phyloP scores from a whole-genome alignment of 1,284 basidiomycete species.

The Stygiomarasmius scandens region DNA sequence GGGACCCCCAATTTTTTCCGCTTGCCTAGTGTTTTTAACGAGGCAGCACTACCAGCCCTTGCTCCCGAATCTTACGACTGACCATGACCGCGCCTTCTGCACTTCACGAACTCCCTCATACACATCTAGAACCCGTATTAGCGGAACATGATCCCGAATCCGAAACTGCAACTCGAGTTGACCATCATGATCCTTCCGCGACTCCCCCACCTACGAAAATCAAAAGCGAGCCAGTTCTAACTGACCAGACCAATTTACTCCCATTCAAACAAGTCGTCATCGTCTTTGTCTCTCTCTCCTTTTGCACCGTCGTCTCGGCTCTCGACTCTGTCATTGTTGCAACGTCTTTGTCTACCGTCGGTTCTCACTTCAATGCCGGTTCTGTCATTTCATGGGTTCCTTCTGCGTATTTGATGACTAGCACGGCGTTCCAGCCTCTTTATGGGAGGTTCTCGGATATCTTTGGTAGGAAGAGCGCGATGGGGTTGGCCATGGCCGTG shows the following conservation, averaged over 20 bases:
- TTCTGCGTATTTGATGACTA: constrained; percentile 65
- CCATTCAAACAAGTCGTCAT: constrained; percentile 67
- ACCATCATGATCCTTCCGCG: no score
- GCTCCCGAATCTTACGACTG: no score
- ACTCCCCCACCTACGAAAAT: background rate
- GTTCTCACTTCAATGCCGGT: constrained; percentile 68
- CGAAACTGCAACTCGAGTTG: no score
- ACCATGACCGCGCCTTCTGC: no score
- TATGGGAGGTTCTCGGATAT: constrained; percentile 77
- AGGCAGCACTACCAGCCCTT: no score
- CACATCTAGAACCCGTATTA: no score
- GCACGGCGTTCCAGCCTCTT: constrained; percentile 64
- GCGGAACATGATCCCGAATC: no score
- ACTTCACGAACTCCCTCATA: no score
- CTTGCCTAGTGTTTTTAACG: no score
- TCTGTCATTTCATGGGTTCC: constrained; percentile 73
- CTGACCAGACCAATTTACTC: constrained; percentile 79
- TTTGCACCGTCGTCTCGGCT: constrained; percentile 59
- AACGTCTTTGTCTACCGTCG: constrained; percentile 71
- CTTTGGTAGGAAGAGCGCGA: constrained; percentile 71
- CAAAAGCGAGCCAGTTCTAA: constrained; percentile 35
- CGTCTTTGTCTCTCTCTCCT: constrained; percentile 62
- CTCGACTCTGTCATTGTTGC: constrained; percentile 71
- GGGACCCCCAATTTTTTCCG: no score
- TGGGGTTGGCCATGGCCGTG: constrained; percentile 60